phyloP scores from a whole-genome alignment of 2,329 filamentous ascomycete genomes.

The Trichoderma koningiopsis region DNA sequence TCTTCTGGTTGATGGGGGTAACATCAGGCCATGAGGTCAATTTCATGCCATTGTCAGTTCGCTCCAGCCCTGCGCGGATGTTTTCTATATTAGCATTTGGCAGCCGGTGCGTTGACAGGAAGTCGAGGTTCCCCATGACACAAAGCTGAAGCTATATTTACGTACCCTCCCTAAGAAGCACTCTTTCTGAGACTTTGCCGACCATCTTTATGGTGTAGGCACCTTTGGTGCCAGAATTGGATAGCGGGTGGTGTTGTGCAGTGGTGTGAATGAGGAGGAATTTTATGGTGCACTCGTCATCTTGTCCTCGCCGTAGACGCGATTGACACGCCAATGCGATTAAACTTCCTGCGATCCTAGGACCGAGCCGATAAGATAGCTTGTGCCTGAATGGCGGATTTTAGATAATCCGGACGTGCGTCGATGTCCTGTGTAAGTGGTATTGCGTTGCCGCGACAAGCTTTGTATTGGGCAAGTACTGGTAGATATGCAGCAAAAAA shows the following conservation, averaged over 20 bases:
- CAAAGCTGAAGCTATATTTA: slow-evolving; percentile 22
- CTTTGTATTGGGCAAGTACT: too few relatives aligned
- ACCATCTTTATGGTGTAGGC: slow-evolving; percentile 51
- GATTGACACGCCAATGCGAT: slow-evolving; percentile 20
- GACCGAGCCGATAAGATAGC: slow-evolving; percentile 18
- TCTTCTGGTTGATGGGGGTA: slow-evolving; percentile 96
- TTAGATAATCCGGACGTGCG: not conserved
- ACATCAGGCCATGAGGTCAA: slow-evolving; percentile 92
- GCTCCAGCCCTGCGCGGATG: slow-evolving; percentile 71
- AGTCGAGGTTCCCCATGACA: not conserved
- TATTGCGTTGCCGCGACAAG: not conserved
- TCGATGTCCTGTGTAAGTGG: not conserved
- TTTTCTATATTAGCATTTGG: not conserved
- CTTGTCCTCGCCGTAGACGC: slow-evolving; percentile 16
- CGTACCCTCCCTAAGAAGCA: slow-evolving; percentile 64
- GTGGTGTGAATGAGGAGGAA: not conserved
- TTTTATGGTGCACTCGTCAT: slow-evolving; percentile 16
- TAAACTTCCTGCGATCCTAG: slow-evolving; percentile 20
- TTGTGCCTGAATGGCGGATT: not conserved
- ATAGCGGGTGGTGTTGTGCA: not conserved
- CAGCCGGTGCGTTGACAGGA: not conserved
- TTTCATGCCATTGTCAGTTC: slow-evolving; percentile 98
- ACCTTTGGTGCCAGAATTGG: slow-evolving; percentile 32
- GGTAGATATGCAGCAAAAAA: too few relatives aligned
- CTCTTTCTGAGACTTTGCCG: slow-evolving; percentile 66